Percentiles rank a stretch among this genome's conserved stretches.
phyloP scores from a whole-genome alignment of 2,329 filamentous ascomycete species.

The Phyllosticta citriasiana region DNA sequence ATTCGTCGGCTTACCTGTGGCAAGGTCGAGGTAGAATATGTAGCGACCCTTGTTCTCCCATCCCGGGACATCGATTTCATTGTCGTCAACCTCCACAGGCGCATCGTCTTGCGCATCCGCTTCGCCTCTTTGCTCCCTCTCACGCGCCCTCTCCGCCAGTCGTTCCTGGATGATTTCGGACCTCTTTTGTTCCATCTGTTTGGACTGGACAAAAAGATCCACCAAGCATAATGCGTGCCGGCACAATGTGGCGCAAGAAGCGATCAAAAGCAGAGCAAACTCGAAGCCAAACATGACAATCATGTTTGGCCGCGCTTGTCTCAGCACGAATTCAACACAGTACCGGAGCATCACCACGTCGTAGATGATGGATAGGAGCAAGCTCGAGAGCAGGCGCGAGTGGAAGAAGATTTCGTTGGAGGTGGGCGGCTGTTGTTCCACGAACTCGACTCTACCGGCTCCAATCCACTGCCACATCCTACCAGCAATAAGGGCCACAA shows the following conservation, averaged over 20 bases:
- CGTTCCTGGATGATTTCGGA: slow-evolving; percentile 49
- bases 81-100: slow-evolving; percentile 75
- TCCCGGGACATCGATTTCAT: slow-evolving; percentile 88
- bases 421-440: slow-evolving; percentile 88
- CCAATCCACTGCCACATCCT: slow-evolving; percentile 99
- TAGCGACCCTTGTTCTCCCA: slow-evolving; percentile 96
- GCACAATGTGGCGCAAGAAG: slow-evolving; percentile 66
- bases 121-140: slow-evolving; percentile 28
- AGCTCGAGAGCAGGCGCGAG: slow-evolving; percentile 38
- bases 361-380: slow-evolving; percentile 40
- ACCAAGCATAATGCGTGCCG: slow-evolving; percentile 71
- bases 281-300: slow-evolving; percentile 99
- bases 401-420: slow-evolving; percentile 79
- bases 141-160: slow-evolving; percentile 33
- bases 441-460: slow-evolving; percentile 82
- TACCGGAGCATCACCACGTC: slow-evolving; percentile 73
- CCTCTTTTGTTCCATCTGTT: slow-evolving; percentile 57
- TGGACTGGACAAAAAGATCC: slow-evolving; percentile 64
- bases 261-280: slow-evolving; percentile 77
- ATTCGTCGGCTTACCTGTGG: slow-evolving; percentile 52
- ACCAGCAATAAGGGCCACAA: slow-evolving; percentile 79
- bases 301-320: slow-evolving; percentile 88
- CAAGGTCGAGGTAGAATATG: slow-evolving; percentile 77
- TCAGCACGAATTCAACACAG: slow-evolving; percentile 70
- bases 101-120: slow-evolving; percentile 42